Percentiles rank a stretch among this genome's conserved stretches.
These are phyloP conservation scores for Scenedesmus sp. DNA, from an alignment of 163 green algal species.

Conservation along the genomic window DNA sequence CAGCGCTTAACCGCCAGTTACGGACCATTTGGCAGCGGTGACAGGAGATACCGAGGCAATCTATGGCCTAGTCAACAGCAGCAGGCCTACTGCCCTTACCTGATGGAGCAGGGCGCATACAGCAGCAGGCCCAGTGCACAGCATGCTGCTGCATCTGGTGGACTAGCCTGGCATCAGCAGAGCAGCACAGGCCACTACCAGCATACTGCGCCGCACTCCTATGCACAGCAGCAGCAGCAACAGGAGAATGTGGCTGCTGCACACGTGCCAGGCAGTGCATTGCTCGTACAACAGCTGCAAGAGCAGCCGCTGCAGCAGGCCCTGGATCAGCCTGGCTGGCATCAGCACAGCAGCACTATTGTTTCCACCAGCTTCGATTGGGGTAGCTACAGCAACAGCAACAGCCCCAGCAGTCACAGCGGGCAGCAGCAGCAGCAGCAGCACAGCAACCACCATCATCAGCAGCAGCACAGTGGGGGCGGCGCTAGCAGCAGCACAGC, in stretches of 20 bases:
- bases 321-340: neutral
- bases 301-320: neutral
- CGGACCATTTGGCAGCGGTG: neutral
- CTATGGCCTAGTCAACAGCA: slow-evolving; percentile 1
- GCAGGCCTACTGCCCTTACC: neutral
- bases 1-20: neutral
- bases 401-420: neutral
- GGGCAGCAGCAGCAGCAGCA: neutral
- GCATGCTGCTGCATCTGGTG: neutral
- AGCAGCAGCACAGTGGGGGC: neutral
- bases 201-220: neutral
- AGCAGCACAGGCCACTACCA: neutral
- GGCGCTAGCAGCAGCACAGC: neutral
- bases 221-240: neutral
- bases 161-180: neutral
- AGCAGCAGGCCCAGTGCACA: neutral
- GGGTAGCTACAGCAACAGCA: neutral
- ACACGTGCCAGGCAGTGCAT: neutral
- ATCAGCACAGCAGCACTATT: neutral
- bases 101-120: neutral
- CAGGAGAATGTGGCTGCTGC: neutral
- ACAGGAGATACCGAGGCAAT: neutral
- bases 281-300: neutral
- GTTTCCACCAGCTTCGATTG: neutral
- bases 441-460: neutral